Evolutionary conservation across 1,139 yeast species (phyloP).

Genomic region (Suhomyces terraborum): DNA sequence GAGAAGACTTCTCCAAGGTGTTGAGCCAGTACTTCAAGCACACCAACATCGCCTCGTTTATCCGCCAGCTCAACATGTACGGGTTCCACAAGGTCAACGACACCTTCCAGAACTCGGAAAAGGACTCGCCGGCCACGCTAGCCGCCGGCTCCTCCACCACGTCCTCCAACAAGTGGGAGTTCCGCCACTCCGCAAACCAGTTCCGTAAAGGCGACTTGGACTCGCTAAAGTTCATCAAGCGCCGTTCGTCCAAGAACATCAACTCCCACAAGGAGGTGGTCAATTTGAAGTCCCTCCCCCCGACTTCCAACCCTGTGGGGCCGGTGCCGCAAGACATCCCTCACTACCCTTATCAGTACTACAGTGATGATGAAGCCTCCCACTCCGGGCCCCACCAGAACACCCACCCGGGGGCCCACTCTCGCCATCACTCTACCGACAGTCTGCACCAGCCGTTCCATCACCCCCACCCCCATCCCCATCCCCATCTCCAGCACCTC

Average conservation of each 20-base stretch:
- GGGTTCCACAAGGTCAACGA: slow-evolving; percentile 74
- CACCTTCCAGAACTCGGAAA: slow-evolving; percentile 27
- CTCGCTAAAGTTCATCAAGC: slow-evolving; percentile 57
- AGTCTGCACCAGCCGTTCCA: slow-evolving; percentile 20
- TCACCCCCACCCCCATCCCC: slow-evolving; percentile 11
- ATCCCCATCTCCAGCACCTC: slow-evolving; percentile 16
- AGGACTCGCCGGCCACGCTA: slow-evolving; percentile 13
- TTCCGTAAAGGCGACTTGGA: slow-evolving; percentile 67
- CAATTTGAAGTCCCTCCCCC: slow-evolving; percentile 34
- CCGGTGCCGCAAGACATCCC: slow-evolving; percentile 19
- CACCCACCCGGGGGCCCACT: slow-evolving; percentile 1
- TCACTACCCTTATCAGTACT: slow-evolving; percentile 8
- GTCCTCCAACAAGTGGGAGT: slow-evolving; percentile 58
- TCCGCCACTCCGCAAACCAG: slow-evolving; percentile 64
- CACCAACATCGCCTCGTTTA: slow-evolving; percentile 75
- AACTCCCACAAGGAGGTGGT: slow-evolving; percentile 45
- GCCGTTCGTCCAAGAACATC: slow-evolving; percentile 62
- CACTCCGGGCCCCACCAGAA: slow-evolving; percentile 1
- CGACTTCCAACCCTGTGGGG: slow-evolving; percentile 28
- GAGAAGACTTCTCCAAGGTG: slow-evolving; percentile 63
- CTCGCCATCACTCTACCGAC: slow-evolving; percentile 7
- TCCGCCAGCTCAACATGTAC: slow-evolving; percentile 45
- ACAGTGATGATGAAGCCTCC: slow-evolving; percentile 9
- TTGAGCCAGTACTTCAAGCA: slow-evolving; percentile 72
- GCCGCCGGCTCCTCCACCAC: slow-evolving; percentile 21